Evolutionary conservation across 1,139 yeast genomes (phyloP).

Genomic region (Yamadazyma sp.): DNA sequence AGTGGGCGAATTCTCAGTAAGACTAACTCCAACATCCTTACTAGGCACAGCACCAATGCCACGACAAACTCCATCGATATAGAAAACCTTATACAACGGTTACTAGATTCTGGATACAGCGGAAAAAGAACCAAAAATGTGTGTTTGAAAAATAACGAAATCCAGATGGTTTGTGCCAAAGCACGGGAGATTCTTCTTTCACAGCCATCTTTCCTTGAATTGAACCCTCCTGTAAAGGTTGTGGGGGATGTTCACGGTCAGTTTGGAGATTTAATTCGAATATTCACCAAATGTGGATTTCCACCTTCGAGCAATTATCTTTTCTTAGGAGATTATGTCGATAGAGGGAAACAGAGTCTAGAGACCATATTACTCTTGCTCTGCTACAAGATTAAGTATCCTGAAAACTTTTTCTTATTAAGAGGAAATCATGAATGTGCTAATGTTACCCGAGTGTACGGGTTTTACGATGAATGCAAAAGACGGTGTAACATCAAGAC

Average conservation of each 20-base stretch:
- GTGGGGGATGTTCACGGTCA: conserved; percentile 99
- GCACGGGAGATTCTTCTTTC: conserved; percentile 86
- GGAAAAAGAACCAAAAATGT: conserved; percentile 90
- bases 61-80: conserved; percentile 55
- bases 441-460: conserved; percentile 90
- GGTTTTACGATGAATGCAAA: conserved; percentile 96
- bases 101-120: conserved; percentile 92
- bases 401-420: conserved; percentile 88
- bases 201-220: conserved; percentile 85
- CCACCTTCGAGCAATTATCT: conserved; percentile 95
- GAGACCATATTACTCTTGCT: conserved; percentile 84
- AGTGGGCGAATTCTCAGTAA: conserved; percentile 13
- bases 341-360: conserved; percentile 90
- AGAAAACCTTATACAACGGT: conserved; percentile 84
- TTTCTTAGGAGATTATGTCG: conserved; percentile 94
- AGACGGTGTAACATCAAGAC: conserved; percentile 89
- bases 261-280: conserved; percentile 83
- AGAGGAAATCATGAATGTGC: conserved; percentile 98
- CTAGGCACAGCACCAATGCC: conserved; percentile 12
- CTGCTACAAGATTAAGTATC: conserved; percentile 93
- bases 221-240: conserved; percentile 93
- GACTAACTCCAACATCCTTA: conserved; percentile 14
- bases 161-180: conserved; percentile 77
- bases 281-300: conserved; percentile 94
- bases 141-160: conserved; percentile 84